phyloP scores from a whole-genome alignment of 495 filamentous ascomycete genomes.

The Platismatia glauca region DNA sequence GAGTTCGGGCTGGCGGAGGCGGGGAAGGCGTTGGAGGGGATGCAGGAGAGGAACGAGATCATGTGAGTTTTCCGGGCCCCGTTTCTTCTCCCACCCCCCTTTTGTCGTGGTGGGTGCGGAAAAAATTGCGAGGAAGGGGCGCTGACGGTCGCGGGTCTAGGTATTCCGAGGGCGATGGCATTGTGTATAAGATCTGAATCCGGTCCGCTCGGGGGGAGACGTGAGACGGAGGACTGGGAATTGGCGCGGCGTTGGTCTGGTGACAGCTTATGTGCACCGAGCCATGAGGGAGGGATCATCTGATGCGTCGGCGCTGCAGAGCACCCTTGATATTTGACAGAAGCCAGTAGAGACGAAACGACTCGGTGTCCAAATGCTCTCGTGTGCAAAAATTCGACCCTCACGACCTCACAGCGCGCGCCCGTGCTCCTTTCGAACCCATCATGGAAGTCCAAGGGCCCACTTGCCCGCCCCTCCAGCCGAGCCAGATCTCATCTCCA shows the following conservation, averaged over 20 bases:
- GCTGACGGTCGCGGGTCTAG: constrained; percentile 23
- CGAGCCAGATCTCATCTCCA: too few relatives aligned
- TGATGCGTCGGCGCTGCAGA: not conserved
- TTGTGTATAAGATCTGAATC: constrained; percentile 29
- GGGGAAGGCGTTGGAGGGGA: constrained; percentile 59
- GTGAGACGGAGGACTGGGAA: too few relatives aligned
- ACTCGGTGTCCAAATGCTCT: not conserved
- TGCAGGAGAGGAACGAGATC: constrained; percentile 80
- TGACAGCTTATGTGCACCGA: not conserved
- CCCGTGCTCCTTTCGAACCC: too few relatives aligned
- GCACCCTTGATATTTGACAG: not conserved
- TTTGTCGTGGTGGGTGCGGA: not conserved
- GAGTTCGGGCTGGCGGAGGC: constrained; percentile 65
- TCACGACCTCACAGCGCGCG: too few relatives aligned
- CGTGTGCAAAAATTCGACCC: too few relatives aligned
- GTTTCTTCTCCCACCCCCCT: not conserved
- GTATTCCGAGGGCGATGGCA: constrained; percentile 45
- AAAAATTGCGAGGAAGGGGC: not conserved
- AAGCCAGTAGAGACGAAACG: not conserved
- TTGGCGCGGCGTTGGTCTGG: not conserved
- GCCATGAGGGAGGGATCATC: not conserved
- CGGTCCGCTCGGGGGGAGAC: not conserved
- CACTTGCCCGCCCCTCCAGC: too few relatives aligned
- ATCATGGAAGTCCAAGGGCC: too few relatives aligned
- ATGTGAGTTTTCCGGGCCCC: constrained; percentile 63